Base-by-base conservation (phyloP, 2,329 filamentous ascomycete species). In the Fusarium penzigii region DNA sequence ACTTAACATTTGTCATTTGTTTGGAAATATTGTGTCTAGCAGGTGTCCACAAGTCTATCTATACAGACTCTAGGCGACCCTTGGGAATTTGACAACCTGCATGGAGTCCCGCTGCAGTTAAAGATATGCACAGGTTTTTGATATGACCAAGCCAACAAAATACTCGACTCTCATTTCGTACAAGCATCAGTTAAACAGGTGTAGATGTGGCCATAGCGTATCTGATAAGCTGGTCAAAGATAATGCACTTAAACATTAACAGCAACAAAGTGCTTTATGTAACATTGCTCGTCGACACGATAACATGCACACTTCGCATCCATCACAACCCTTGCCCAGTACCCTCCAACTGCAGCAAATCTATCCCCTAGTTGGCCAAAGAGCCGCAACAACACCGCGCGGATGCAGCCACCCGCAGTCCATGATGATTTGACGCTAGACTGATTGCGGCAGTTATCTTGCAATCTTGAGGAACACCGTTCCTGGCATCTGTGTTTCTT, bases 361-460 rank as follows among this genome's bases (percentile, higher is more conserved):
- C 36, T 55, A 48, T 50, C 29, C 50, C 51, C 13, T n/a, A 49
- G 42, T 32, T 42, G 44, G 44, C 25, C 25, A 54, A 44, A 42
- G 32, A 47, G 41, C 48, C 41, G n/a, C 52, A 46, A 43, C 17
- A 32, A n/a, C 34, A n/a, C 44, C 34, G 42, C 16, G 39, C 46
- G 36, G 41, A n/a, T n/a, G 46, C 47, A 49, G 29, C 32, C 41
- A 29, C 48, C 42, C 25, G 48, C 39, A 25, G 7, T 11, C 12
- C 13, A 6, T 40, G 17, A 11, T 40, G n/a, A 4, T 17, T 16
- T 6, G 39, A 36, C 55, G 38, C 57, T 60, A 60, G 47, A 46
- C 54, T 55, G 42, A 29, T 52, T 55, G 36, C n/a, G 51, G 57
- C 39, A 25, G 44, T 55, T 61, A 52, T 29, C 55, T 60, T 53